Conservation (phyloP, 169 alveolate genomes). For the Cryptosporidium xiaoi region DNA sequence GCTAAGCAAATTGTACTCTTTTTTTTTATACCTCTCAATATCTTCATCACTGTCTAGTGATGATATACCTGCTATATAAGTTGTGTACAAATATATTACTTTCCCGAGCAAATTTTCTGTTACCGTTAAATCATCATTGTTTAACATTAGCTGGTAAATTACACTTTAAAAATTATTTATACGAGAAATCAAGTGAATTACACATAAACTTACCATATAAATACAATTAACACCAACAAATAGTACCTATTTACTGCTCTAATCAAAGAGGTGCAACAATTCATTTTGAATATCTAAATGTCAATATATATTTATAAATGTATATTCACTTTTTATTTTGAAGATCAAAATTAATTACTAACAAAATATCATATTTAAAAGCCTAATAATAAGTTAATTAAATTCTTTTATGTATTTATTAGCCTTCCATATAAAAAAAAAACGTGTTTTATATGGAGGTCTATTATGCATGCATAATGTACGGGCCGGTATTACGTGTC, state of each 20-base stretch:
- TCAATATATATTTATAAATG: too few species aligned
- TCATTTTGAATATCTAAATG: too few species aligned
- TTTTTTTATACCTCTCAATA: slow-evolving; percentile 22
- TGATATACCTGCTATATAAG: neutral
- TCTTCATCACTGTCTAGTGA: slow-evolving; percentile 6
- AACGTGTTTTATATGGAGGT: slow-evolving; percentile 36
- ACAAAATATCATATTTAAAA: too few species aligned
- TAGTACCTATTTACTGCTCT: too few species aligned
- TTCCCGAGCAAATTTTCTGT: slow-evolving; percentile 27
- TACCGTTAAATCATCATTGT: too few species aligned
- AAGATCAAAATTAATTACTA: too few species aligned
- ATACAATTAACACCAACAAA: too few species aligned
- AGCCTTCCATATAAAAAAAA: neutral
- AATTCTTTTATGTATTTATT: neutral
- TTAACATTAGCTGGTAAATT: slow-evolving; percentile 5
- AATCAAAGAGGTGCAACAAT: too few species aligned
- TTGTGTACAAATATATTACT: slow-evolving; percentile 23
- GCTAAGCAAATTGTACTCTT: slow-evolving; percentile 5
- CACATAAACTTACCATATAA: too few species aligned
- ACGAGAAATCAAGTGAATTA: too few species aligned
- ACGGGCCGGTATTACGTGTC: slow-evolving; percentile 35
- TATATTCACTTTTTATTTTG: too few species aligned
- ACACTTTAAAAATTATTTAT: neutral
- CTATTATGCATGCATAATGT: slow-evolving; percentile 9
- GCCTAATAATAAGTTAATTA: too few species aligned